A percentile compares a stretch with the other conserved stretches of the same genome.
Evolutionary conservation across 208 protist species (phyloP).

Genomic region (Crithidia bombi): DNA sequence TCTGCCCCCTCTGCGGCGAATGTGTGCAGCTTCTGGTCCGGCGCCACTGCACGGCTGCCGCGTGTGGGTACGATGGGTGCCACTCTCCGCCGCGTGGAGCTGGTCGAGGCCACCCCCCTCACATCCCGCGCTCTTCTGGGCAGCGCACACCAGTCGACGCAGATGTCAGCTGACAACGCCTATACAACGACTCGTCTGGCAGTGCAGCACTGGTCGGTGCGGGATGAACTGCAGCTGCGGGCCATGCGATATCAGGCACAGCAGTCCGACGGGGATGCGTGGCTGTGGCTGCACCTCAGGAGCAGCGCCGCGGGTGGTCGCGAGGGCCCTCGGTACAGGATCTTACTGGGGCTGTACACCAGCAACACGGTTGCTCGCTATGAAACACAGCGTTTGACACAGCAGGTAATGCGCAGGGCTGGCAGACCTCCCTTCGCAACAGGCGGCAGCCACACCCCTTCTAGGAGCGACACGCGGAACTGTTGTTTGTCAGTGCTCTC

Average conservation of each 20-base stretch:
- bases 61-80: constrained; percentile 31
- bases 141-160: too few species aligned
- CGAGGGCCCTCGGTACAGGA: background rate
- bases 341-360: constrained; percentile 20
- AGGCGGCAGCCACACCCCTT: too few species aligned
- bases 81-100: constrained; percentile 33
- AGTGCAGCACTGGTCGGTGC: constrained; percentile 15
- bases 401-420: background rate
- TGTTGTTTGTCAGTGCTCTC: background rate
- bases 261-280: constrained; percentile 7
- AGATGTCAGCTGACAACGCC: background rate
- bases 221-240: constrained; percentile 22
- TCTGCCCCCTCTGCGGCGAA: background rate
- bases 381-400: constrained; percentile 6
- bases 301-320: constrained; percentile 9
- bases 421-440: too few species aligned
- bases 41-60: constrained; percentile 32
- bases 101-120: constrained; percentile 27
- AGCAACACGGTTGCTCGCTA: constrained; percentile 17
- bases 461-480: too few species aligned
- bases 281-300: constrained; percentile 18
- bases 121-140: background rate
- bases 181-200: constrained; percentile 17
- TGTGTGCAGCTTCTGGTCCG: constrained; percentile 25
- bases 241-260: constrained; percentile 10